Conservation (phyloP, 2,329 filamentous ascomycete genomes). For the Diaporthe sp. region DNA sequence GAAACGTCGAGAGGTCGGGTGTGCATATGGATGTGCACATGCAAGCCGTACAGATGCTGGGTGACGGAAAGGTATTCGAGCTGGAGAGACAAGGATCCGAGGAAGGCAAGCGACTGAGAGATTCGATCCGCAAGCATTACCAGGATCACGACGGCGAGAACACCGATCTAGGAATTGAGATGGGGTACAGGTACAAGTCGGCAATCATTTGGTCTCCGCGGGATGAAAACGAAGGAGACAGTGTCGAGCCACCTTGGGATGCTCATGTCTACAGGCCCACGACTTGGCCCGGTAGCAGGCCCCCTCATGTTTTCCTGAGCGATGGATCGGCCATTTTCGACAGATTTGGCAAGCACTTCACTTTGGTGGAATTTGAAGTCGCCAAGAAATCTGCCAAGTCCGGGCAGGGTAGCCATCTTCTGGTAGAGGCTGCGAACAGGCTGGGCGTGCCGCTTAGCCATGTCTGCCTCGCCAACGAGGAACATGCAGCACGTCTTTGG, state of each 20-base stretch:
- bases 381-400: background rate
- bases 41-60: conserved; percentile 37
- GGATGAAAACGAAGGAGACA: background rate
- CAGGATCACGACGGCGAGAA: conserved; percentile 45
- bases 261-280: conserved; percentile 30
- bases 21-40: conserved; percentile 34
- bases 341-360: conserved; percentile 34
- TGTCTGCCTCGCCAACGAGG: conserved; percentile 33
- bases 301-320: conserved; percentile 38
- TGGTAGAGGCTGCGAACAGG: background rate
- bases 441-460: conserved; percentile 27
- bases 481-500: conserved; percentile 32
- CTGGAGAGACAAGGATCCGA: conserved; percentile 13
- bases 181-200: conserved; percentile 45
- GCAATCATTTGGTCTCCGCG: conserved; percentile 1
- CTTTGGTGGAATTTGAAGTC: conserved; percentile 36
- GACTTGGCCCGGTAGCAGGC: conserved; percentile 39
- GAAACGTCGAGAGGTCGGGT: conserved; percentile 19
- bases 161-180: conserved; percentile 44
- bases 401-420: background rate
- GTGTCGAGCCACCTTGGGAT: background rate
- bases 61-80: background rate
- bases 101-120: conserved; percentile 23
- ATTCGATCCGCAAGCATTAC: conserved; percentile 38
- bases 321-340: conserved; percentile 40